phyloP scores from a whole-genome alignment of 1,284 basidiomycete species.

The Boletus calvinii region DNA sequence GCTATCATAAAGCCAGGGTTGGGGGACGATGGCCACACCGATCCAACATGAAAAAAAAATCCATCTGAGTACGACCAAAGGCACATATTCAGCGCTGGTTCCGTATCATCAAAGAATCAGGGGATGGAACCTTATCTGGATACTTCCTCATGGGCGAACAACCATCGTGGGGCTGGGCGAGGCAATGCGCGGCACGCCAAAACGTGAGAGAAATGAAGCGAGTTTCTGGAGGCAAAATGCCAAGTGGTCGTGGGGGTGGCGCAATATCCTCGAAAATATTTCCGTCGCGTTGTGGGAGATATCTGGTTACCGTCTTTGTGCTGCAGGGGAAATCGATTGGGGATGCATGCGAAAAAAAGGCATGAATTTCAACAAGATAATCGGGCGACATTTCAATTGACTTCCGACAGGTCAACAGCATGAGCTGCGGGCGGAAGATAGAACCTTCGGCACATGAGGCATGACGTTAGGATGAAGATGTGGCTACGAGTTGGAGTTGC shows the following conservation, averaged over 20 bases:
- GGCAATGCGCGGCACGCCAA: slow-evolving; percentile 14
- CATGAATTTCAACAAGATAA: slow-evolving; percentile 4
- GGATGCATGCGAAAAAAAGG: slow-evolving; percentile 1
- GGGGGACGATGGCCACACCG: slow-evolving; percentile 5
- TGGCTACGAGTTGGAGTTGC: neutral
- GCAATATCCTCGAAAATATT: slow-evolving; percentile 3
- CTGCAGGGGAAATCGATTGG: neutral
- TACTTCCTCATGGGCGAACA: slow-evolving; percentile 6
- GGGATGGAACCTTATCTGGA: slow-evolving; percentile 26
- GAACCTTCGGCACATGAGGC: slow-evolving; percentile 13
- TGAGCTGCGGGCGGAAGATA: slow-evolving; percentile 1
- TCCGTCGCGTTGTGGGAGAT: slow-evolving; percentile 18
- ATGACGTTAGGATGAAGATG: slow-evolving; percentile 6
- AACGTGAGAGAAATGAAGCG: slow-evolving; percentile 24
- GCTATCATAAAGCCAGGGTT: neutral
- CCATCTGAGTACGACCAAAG: slow-evolving; percentile 12
- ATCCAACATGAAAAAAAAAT: slow-evolving; percentile 11
- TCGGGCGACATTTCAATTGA: slow-evolving; percentile 7
- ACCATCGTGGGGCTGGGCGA: slow-evolving; percentile 19
- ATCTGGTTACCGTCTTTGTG: neutral
- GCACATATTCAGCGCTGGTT: slow-evolving; percentile 22
- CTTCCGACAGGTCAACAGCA: slow-evolving; percentile 6
- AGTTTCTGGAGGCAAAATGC: slow-evolving; percentile 1
- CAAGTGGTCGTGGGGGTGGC: slow-evolving; percentile 1
- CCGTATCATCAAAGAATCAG: slow-evolving; percentile 18